These are phyloP conservation scores for Komagataella populi DNA, from an alignment of 805 yeast species.

Conservation along the genomic window DNA sequence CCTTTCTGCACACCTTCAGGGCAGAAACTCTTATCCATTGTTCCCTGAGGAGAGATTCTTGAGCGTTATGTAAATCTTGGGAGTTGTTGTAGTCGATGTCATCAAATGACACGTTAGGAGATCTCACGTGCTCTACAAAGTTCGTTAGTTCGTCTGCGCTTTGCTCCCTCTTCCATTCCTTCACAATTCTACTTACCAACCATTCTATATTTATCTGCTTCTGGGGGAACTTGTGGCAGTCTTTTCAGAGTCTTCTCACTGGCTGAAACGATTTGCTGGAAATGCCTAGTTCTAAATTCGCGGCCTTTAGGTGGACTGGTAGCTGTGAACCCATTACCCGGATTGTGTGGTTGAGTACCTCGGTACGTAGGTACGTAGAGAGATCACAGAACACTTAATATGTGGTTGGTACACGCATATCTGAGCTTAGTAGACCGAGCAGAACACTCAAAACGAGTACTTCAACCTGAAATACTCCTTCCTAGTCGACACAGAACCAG, in stretches of 20 bases:
- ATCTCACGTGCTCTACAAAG: slow-evolving; percentile 11
- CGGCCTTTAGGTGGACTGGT: neutral
- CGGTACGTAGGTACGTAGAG: no score
- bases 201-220: slow-evolving; percentile 1
- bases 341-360: neutral
- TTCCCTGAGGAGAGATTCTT: slow-evolving; percentile 64
- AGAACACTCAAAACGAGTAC: neutral
- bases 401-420: neutral
- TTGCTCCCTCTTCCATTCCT: neutral
- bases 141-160: neutral
- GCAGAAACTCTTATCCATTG: slow-evolving; percentile 65
- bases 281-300: neutral
- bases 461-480: neutral
- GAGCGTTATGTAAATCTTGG: slow-evolving; percentile 54
- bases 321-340: neutral
- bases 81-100: slow-evolving; percentile 64
- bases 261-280: neutral
- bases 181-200: neutral
- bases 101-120: slow-evolving; percentile 72
- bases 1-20: slow-evolving; percentile 55
- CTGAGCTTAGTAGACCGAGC: neutral
- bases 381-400: neutral
- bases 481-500: neutral
- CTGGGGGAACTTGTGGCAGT: neutral
- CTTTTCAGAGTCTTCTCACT: slow-evolving; percentile 14